Conservation (phyloP, 345 rosid genomes). For the Acer negundo region DNA sequence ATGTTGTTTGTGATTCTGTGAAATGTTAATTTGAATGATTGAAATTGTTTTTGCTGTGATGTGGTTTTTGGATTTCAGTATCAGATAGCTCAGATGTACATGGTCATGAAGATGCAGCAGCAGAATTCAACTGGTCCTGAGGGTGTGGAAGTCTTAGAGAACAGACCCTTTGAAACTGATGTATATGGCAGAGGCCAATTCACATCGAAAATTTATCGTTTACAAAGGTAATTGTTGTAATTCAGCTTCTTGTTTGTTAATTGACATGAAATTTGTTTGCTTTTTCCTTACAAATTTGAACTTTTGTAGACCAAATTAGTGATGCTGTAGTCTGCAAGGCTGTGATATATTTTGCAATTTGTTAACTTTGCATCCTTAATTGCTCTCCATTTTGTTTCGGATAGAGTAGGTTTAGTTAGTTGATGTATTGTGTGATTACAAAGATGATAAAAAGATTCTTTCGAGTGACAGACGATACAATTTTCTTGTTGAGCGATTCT, state of each 20-base stretch:
- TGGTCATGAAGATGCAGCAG: slow-evolving; percentile 71
- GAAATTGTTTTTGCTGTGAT: not conserved
- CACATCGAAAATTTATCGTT: slow-evolving; percentile 58
- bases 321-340: not conserved
- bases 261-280: not conserved
- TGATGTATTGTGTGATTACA: not conserved
- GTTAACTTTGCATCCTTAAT: too few relatives aligned
- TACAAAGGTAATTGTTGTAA: slow-evolving; percentile 52
- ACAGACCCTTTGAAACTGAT: slow-evolving; percentile 45
- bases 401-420: not conserved
- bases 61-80: slow-evolving; percentile 45
- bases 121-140: slow-evolving; percentile 52
- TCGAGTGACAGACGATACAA: not conserved
- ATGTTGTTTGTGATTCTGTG: not conserved
- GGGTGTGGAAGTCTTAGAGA: slow-evolving; percentile 65
- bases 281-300: not conserved
- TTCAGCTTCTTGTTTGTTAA: not conserved
- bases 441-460: not conserved
- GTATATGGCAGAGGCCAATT: slow-evolving; percentile 55
- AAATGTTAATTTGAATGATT: too few relatives aligned
- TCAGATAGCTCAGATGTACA: slow-evolving; percentile 66
- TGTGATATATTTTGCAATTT: too few relatives aligned
- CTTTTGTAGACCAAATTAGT: not conserved
- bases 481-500: not conserved
- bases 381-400: not conserved